Base-by-base conservation (phyloP, 345 rosid species). In the Eutrema heterophyllum region DNA sequence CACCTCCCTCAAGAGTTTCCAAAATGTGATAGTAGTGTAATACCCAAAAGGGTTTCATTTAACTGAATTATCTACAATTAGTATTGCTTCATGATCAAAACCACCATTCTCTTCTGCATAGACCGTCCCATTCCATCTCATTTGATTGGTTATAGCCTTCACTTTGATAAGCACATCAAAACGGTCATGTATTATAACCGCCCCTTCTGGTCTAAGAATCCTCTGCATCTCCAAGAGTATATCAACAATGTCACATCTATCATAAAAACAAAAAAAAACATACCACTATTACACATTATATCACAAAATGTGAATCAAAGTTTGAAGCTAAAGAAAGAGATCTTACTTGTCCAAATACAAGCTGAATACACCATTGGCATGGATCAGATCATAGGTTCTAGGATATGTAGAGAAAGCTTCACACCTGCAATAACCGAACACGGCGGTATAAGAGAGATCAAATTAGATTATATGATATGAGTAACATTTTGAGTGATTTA, bases 171-270 rank as follows among this genome's bases (percentile, higher is more conserved):
- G 59, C 15, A 81, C 30, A 54, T 88, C 90, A 0, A 82, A 82
- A 43, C 79, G 78, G 72, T 88, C 91, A 21, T 87, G 65, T 52
- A 90, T 79, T 54, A 88, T 83, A 33, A 86, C 76, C 0, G 80
- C 81, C 0, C 90, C 90, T 74, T 79, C 75, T 0, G 96, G 93
- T 14, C 90, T 79, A 62, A 88, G 78, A 67, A 88, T 83, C 68
- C 85, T 81, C n/a, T 82, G 69, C 76, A 90, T 83, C 85, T 84
- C 90, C 6, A 88, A 71, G n/a, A 90, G 80, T 49, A 88, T 85
- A 61, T 85, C 81, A 26, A 71, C 49, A 40, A 81, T 70, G 73
- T 84, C 82, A 36, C 94, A 88, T 83, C 94, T 90, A 82, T 36
- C 44, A 62, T 6, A 68, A 57, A 7, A 66, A 51, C 29, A 14